A percentile compares a stretch with the other conserved stretches of the same genome.
phyloP scores from a whole-genome alignment of 352 stramenopile genomes.

The Blastocystis sp. region DNA sequence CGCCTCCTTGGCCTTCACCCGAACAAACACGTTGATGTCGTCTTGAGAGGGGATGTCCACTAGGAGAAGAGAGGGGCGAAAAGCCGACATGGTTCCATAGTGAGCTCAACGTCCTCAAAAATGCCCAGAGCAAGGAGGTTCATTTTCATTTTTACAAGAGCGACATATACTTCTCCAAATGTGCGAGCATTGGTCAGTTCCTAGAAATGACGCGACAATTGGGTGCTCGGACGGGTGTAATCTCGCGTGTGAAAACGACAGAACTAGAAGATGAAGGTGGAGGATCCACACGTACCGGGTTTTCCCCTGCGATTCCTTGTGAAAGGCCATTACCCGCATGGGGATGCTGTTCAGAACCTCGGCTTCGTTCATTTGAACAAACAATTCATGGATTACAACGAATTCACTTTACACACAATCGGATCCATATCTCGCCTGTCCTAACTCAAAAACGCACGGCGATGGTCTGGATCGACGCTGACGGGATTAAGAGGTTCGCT shows the following conservation, averaged over 20 bases:
- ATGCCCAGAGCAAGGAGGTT: constrained; percentile 35
- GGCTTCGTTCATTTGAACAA: background rate
- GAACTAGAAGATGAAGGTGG: background rate
- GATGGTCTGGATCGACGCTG: background rate
- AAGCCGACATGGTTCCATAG: background rate
- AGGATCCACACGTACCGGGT: background rate
- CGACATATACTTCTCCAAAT: constrained; percentile 48
- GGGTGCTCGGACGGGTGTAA: background rate
- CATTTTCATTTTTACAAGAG: constrained; percentile 54
- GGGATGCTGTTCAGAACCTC: constrained; percentile 1
- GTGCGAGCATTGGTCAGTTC: constrained; percentile 15
- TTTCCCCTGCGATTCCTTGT: background rate
- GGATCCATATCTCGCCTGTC: too few species aligned
- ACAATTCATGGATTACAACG: background rate
- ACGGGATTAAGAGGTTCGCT: background rate
- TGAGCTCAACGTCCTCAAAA: constrained; percentile 37
- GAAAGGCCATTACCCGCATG: background rate
- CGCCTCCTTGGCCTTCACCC: background rate
- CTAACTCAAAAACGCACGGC: background rate
- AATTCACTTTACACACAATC: too few species aligned
- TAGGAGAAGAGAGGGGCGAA: background rate
- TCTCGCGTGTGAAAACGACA: background rate
- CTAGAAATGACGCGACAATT: background rate
- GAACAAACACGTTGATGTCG: background rate
- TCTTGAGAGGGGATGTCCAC: background rate